Base-by-base conservation (phyloP, 2,329 filamentous ascomycete species). In the Gaeumannomyces tritici region DNA sequence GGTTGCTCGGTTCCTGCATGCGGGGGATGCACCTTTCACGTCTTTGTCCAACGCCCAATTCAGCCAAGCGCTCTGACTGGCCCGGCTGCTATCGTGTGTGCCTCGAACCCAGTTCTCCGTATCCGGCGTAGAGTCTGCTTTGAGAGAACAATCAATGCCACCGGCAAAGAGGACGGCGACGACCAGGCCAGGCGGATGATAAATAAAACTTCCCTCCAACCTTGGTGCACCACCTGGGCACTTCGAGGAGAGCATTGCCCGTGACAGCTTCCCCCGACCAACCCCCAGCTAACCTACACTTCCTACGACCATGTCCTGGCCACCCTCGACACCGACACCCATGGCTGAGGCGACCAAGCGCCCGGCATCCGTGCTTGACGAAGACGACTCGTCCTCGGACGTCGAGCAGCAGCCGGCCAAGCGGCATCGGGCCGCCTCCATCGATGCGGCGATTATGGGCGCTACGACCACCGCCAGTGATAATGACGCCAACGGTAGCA, bases 311-410 rank as follows among this genome's bases (percentile, higher is more conserved):
- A 61, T 61, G 60, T 61, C 60, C 55, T 29, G 11, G 18, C 56
- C 60, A 7, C 60, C 60, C n/a, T 27, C 60, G 9, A 7, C 42
- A 56, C 51, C 56, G 27, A 51, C 55, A 42, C n/a, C 59, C 1
- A 61, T 56, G 60, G 61, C 51, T 28, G 54, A 61, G 8, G n/a
- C 55, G 8, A 28, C 15, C 27, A 63, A 63, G 59, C 55, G 62
- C 15, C 35, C 31, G 18, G 59, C 59, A 11, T 60, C 59, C 13
- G 59, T 61, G 33, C 57, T 59, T 24, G 31, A 33, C 15, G 59
- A 21, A 13, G 55, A 60, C 59, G 59, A 42, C 18, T 35, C 35
- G 42, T 47, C 42, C 42, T 47, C 42, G 18, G 42, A 47, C 42
- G 9, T 26, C 13, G 28, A 62, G 33, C n/a, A 11, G 24, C 56